Base-by-base conservation (phyloP, 768 basidiomycete genomes). In the Leccinum variicolor region DNA sequence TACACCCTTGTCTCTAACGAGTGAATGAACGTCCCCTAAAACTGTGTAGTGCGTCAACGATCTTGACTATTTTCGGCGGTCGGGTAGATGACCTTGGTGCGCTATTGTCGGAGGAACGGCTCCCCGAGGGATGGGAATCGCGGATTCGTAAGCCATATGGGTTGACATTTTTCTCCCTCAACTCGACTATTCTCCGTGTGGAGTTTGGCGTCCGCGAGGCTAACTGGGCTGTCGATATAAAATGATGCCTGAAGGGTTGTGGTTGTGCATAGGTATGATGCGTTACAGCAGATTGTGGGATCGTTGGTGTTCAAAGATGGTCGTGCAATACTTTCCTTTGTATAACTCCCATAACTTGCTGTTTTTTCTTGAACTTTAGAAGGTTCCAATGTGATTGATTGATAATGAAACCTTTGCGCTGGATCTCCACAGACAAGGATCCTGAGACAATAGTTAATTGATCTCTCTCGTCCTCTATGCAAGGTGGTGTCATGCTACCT, bases 61-160 rank as follows among this genome's bases (percentile, higher is more conserved):
- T 92, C 50, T 70, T 86, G 15, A 81, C 78, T 1, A 81, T 85
- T 55, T 85, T 89, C 60, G 90, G 87, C 4, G 86, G 89, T 1
- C 75, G 77, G 28, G 65, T 85, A 10, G 69, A 75, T 5, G 85
- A 86, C 54, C 63, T 90, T 28, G 72, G 77, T 41, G 59, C 78
- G 1, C 63, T 89, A 49, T 71, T 92, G 23, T 65, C 74, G 4
- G 86, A 92, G 52, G 89, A 92, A 62, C 81, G 87, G 21, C 65
- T 91, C 26, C 84, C 85, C 2, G 76, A 85, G 0, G 83, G 83
- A n/a, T 91, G 87, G 87, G 87, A 90, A 65, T 77, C 88, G 0
- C 73, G 79, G 19, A 69, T 83, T 31, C 75, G 79, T 25, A 70
- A 76, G 31, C 80, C 73, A 1, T 71, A 77, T 55, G 89, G 89